Conservation (phyloP, 306 rosid genomes). For the Cercis canadensis region DNA sequence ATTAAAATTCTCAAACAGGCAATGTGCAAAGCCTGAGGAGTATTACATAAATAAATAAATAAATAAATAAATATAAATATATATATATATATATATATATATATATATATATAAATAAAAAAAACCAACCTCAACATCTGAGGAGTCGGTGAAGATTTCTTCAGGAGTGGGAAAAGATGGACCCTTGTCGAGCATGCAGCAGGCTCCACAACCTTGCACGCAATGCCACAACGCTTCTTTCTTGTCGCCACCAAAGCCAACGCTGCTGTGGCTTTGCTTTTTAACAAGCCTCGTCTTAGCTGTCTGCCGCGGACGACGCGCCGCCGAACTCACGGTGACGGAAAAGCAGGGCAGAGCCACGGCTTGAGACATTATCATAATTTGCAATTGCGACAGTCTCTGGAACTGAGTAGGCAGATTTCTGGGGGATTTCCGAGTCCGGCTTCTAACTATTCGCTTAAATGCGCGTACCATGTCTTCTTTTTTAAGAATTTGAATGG, state of each 20-base stretch:
- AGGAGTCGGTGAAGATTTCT: constrained; percentile 70
- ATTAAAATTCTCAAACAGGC: not conserved
- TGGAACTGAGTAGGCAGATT: too few relatives aligned
- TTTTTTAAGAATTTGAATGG: too few relatives aligned
- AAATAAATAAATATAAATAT: too few relatives aligned
- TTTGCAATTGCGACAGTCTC: too few relatives aligned
- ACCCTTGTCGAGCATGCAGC: constrained; percentile 83
- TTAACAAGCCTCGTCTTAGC: constrained; percentile 26
- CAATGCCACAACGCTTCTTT: constrained; percentile 72
- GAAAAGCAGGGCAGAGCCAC: constrained; percentile 21
- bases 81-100: too few relatives aligned
- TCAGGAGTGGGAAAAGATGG: constrained; percentile 79
- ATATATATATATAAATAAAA: too few relatives aligned
- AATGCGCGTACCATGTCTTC: too few relatives aligned
- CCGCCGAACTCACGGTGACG: constrained; percentile 39
- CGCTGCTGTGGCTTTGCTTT: constrained; percentile 37
- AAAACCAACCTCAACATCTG: constrained; percentile 60
- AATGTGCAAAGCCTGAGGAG: not conserved
- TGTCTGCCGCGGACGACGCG: constrained; percentile 38
- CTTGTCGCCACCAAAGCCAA: constrained; percentile 51
- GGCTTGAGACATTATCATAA: constrained; percentile 33
- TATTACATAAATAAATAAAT: not conserved
- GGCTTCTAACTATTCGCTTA: too few relatives aligned
- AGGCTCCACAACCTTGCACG: constrained; percentile 89
- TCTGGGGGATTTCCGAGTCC: too few relatives aligned